Conservation (phyloP, 257 asterid species). For the Ocimum tenuiflorum region DNA sequence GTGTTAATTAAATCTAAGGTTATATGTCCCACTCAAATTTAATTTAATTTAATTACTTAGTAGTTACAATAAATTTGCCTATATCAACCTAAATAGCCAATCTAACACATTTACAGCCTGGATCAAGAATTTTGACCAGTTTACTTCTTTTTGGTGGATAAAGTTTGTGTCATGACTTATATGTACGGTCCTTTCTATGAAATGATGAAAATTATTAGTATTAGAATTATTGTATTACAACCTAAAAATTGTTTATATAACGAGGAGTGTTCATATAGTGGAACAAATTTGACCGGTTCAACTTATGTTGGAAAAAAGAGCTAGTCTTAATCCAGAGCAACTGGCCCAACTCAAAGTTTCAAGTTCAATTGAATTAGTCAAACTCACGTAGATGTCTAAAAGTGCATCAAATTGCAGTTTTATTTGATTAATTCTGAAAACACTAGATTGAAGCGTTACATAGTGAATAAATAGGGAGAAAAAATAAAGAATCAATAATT, state of each 20-base stretch:
- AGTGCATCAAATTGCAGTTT: too few relatives aligned
- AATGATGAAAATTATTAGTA: too few relatives aligned
- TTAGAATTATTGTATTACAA: too few relatives aligned
- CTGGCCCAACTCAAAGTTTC: not conserved
- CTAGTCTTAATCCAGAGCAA: not conserved
- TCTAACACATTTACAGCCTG: slow-evolving; percentile 5
- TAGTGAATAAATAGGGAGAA: too few relatives aligned
- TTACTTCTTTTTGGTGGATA: not conserved
- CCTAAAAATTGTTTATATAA: too few relatives aligned
- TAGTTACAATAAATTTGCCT: not conserved
- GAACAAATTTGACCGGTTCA: not conserved
- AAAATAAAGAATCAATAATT: too few relatives aligned
- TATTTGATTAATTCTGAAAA: too few relatives aligned
- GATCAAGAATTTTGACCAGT: slow-evolving; percentile 1
- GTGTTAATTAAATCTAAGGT: not conserved
- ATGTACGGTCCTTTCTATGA: not conserved
- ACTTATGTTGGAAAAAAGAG: too few relatives aligned
- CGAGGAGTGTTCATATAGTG: too few relatives aligned
- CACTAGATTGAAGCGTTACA: too few relatives aligned
- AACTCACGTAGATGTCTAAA: too few relatives aligned
- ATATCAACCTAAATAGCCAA: not conserved
- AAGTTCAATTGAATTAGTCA: too few relatives aligned
- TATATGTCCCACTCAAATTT: not conserved
- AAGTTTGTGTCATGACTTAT: not conserved
- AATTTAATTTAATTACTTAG: not conserved